Evolutionary conservation across 768 basidiomycete species (phyloP).

Genomic region (Amanita thiersii): DNA sequence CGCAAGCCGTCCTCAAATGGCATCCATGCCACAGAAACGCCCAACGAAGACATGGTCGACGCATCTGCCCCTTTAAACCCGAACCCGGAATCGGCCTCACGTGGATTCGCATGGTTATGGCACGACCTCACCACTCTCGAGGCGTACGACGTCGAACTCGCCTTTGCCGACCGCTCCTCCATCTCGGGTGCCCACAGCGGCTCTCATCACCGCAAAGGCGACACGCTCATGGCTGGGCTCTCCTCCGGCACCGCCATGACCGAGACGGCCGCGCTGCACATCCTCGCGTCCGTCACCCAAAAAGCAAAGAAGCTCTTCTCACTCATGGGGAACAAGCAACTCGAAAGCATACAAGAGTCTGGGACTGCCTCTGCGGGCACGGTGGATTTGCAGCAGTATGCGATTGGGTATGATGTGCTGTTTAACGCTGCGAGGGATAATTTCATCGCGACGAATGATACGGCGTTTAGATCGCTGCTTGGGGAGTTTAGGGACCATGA

Average conservation of each 20-base stretch:
- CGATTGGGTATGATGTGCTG: conserved; percentile 56
- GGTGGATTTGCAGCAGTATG: conserved; percentile 34
- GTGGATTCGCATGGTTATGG: conserved; percentile 74
- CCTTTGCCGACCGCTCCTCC: conserved; percentile 56
- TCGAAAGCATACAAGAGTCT: conserved; percentile 47
- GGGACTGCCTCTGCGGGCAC: conserved; percentile 18
- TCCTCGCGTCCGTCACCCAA: conserved; percentile 80
- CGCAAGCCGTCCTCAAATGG: conserved; percentile 28
- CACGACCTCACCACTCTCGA: conserved; percentile 85
- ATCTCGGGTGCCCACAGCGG: conserved; percentile 45
- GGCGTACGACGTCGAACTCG: conserved; percentile 74
- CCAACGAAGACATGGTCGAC: no score
- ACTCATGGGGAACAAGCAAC: conserved; percentile 60
- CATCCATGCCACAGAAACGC: conserved; percentile 9
- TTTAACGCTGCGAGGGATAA: conserved; percentile 72
- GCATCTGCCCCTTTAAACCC: conserved; percentile 14
- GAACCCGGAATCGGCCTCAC: no score
- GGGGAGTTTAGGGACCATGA: conserved; percentile 91
- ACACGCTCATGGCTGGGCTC: conserved; percentile 19
- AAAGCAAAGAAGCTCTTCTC: conserved; percentile 80
- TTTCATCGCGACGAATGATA: conserved; percentile 87
- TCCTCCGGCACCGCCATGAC: conserved; percentile 42
- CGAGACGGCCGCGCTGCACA: conserved; percentile 71
- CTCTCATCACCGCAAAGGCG: conserved; percentile 25
- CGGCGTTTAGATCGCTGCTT: conserved; percentile 70